phyloP scores from a whole-genome alignment of 768 basidiomycete species.

The Tricholoma sp. region DNA sequence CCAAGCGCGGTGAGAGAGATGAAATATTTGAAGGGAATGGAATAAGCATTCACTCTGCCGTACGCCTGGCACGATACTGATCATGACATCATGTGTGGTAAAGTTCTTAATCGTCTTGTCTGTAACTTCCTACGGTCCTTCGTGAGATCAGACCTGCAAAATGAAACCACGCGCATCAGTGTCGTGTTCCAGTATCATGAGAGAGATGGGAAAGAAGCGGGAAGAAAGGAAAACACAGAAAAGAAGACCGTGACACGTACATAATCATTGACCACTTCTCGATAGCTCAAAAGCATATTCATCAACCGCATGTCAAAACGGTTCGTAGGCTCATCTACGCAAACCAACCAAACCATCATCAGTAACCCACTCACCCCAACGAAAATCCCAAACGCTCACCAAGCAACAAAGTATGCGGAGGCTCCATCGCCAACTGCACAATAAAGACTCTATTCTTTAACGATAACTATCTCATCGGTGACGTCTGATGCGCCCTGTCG shows the following conservation, averaged over 20 bases:
- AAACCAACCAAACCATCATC: too few species aligned
- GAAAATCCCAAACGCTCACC: constrained; percentile 39
- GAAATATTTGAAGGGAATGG: too few species aligned
- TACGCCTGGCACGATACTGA: constrained; percentile 88
- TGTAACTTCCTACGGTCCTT: constrained; percentile 99
- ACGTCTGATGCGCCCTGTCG: too few species aligned
- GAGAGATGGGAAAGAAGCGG: too few species aligned
- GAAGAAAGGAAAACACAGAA: constrained; percentile 74
- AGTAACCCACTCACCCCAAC: too few species aligned
- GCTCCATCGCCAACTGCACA: constrained; percentile 94
- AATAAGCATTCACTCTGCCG: constrained; percentile 73
- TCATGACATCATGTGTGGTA: constrained; percentile 85
- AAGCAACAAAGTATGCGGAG: constrained; percentile 89
- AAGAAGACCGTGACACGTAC: constrained; percentile 97
- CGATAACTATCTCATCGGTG: constrained; percentile 91
- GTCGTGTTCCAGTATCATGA: too few species aligned
- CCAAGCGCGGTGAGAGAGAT: too few species aligned
- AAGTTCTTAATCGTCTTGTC: constrained; percentile 90
- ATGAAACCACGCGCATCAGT: too few species aligned
- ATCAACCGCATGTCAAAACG: constrained; percentile 98
- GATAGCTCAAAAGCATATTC: constrained; percentile 85
- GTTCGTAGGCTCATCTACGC: constrained; percentile 94
- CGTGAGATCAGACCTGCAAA: constrained; percentile 91
- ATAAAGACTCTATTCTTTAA: constrained; percentile 94
- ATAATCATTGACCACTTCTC: constrained; percentile 98